These are phyloP conservation scores for Polytrichum commune DNA, from an alignment of 225 moss, liverwort and hornwort genomes.

Conservation along the genomic window DNA sequence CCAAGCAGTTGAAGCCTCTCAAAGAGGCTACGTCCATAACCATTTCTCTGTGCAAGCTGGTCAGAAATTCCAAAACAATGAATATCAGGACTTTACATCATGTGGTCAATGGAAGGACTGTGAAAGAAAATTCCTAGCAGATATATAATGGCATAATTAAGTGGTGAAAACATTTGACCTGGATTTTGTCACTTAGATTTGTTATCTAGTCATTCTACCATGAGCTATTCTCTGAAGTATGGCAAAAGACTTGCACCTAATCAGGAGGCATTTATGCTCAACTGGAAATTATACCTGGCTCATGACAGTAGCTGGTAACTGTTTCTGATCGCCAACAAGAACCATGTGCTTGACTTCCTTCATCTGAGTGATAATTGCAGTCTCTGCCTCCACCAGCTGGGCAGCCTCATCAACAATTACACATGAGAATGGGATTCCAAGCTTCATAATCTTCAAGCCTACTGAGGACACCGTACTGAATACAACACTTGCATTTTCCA, in stretches of 20 bases:
- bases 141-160: no score
- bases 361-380: slow-evolving; percentile 59
- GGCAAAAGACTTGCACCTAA: no score
- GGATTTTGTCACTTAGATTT: no score
- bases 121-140: no score
- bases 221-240: no score
- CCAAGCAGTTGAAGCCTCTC: slow-evolving; percentile 55
- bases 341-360: slow-evolving; percentile 52
- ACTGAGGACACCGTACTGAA: slow-evolving; percentile 61
- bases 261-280: background rate
- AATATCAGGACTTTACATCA: no score
- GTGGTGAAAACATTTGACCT: no score
- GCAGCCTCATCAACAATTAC: slow-evolving; percentile 72
- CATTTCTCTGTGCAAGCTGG: slow-evolving; percentile 52
- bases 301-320: slow-evolving; percentile 61
- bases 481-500: slow-evolving; percentile 55
- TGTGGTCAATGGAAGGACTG: no score
- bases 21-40: slow-evolving; percentile 65
- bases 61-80: background rate
- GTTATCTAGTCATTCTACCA: no score
- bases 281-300: slow-evolving; percentile 37
- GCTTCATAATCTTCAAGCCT: slow-evolving; percentile 44
- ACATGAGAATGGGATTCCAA: slow-evolving; percentile 47
- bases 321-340: slow-evolving; percentile 70
- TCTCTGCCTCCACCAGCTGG: slow-evolving; percentile 73